phyloP scores from a whole-genome alignment of 23 red algal species.

The Gracilariopsis chorda region DNA sequence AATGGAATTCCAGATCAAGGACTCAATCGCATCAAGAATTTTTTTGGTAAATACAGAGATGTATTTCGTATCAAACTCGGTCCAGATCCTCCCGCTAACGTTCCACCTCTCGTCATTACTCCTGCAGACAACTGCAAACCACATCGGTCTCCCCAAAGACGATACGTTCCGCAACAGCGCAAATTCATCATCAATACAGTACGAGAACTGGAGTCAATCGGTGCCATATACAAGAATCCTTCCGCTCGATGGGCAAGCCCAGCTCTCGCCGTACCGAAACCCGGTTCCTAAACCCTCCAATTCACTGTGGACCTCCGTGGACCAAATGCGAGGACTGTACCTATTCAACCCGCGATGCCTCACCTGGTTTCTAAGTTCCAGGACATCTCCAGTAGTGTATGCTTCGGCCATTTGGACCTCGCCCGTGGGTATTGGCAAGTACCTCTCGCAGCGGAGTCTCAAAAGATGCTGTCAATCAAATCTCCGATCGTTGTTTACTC shows the following conservation, averaged over 20 bases:
- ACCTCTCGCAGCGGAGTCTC: background rate
- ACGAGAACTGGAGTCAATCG: constrained; percentile 13
- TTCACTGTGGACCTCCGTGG: constrained; percentile 35
- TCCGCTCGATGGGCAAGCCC: background rate
- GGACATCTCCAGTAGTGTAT: background rate
- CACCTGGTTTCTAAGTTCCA: background rate
- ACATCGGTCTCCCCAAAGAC: background rate
- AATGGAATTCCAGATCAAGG: background rate
- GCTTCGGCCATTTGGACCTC: constrained; percentile 21
- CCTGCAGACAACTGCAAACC: background rate
- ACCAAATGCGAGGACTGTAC: background rate
- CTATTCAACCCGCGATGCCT: constrained; percentile 16
- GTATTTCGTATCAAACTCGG: constrained; percentile 27
- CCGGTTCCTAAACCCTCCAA: background rate
- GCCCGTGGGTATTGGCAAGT: constrained; percentile 34
- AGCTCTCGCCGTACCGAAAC: constrained; percentile 17
- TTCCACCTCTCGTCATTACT: background rate
- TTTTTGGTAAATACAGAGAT: background rate
- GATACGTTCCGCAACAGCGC: background rate
- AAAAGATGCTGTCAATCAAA: constrained; percentile 23
- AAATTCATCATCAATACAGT: constrained; percentile 21
- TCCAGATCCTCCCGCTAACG: background rate
- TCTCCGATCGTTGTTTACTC: background rate
- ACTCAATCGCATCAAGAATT: background rate
- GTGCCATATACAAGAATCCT: constrained; percentile 17